Evolutionary conservation across 176 grass and related monocot species (phyloP).

Genomic region (Triticum dicoccoides): DNA sequence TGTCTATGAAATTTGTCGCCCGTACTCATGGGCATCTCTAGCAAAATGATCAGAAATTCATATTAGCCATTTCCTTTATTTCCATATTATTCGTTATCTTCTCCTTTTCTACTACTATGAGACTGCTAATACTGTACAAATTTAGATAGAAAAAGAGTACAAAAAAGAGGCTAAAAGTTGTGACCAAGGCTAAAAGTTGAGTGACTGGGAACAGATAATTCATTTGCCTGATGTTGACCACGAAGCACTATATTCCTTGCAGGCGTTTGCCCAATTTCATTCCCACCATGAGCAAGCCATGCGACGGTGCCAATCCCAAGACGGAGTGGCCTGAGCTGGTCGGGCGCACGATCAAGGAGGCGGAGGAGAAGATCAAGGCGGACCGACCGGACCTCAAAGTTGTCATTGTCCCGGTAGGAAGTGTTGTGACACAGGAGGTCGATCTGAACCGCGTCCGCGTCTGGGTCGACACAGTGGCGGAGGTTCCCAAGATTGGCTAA

Average conservation of each 20-base stretch:
- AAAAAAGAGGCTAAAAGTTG: no score
- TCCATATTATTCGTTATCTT: neutral
- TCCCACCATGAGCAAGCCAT: slow-evolving; percentile 8
- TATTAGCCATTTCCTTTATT: no score
- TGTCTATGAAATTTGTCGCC: no score
- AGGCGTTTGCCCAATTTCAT: neutral
- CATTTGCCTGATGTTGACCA: neutral
- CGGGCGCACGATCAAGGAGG: slow-evolving; percentile 9
- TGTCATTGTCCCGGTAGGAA: neutral
- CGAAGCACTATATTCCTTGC: neutral
- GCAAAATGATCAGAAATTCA: neutral
- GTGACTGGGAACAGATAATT: neutral
- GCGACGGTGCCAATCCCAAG: neutral
- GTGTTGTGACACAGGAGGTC: accelerated
- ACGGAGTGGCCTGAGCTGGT: slow-evolving; percentile 36
- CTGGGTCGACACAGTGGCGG: slow-evolving; percentile 20
- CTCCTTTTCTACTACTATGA: neutral
- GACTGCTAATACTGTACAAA: neutral
- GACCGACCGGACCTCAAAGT: slow-evolving; percentile 19
- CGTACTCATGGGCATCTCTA: no score
- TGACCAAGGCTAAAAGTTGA: neutral
- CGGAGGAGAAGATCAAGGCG: slow-evolving; percentile 21
- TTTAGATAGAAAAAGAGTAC: neutral
- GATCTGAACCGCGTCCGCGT: neutral
- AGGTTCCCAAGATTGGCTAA: slow-evolving; percentile 24